phyloP scores from a whole-genome alignment of 129 eudicot species.

The Helichrysum umbraculigerum region DNA sequence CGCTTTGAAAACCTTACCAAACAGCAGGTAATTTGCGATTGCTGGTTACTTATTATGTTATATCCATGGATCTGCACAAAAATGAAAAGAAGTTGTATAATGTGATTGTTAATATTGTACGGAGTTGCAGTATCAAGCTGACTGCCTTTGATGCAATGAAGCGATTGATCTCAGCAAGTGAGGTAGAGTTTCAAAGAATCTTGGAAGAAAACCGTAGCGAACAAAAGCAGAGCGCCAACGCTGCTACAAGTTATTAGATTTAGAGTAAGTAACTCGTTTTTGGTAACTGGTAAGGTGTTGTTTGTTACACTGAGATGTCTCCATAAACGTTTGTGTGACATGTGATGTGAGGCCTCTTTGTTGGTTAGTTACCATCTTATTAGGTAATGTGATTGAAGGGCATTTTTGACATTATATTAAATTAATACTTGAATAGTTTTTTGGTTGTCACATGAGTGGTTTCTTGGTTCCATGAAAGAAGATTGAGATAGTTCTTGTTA shows the following conservation, averaged over 20 bases:
- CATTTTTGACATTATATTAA: slow-evolving; percentile 2
- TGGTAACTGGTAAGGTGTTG: background rate
- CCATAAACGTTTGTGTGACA: slow-evolving; percentile 4
- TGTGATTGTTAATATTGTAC: background rate
- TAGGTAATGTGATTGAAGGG: background rate
- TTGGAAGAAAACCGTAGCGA: slow-evolving; percentile 69
- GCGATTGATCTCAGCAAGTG: slow-evolving; percentile 64
- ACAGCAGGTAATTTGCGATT: slow-evolving; percentile 42
- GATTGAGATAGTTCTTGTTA: too few species aligned
- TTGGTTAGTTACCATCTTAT: slow-evolving; percentile 4
- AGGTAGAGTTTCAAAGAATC: slow-evolving; percentile 65
- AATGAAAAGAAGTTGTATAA: too few species aligned
- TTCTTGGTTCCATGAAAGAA: too few species aligned
- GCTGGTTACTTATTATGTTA: too few species aligned
- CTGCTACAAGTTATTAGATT: slow-evolving; percentile 29
- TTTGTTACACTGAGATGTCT: background rate
- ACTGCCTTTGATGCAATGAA: slow-evolving; percentile 82
- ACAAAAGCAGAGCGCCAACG: slow-evolving; percentile 35
- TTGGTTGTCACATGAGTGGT: background rate
- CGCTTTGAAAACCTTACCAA: slow-evolving; percentile 75
- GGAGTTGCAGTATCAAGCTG: slow-evolving; percentile 70
- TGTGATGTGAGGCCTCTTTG: background rate
- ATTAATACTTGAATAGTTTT: background rate
- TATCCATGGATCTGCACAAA: background rate
- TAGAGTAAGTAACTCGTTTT: background rate